Conservation (phyloP, 352 stramenopile species). For the Phytopythium sindhum region DNA sequence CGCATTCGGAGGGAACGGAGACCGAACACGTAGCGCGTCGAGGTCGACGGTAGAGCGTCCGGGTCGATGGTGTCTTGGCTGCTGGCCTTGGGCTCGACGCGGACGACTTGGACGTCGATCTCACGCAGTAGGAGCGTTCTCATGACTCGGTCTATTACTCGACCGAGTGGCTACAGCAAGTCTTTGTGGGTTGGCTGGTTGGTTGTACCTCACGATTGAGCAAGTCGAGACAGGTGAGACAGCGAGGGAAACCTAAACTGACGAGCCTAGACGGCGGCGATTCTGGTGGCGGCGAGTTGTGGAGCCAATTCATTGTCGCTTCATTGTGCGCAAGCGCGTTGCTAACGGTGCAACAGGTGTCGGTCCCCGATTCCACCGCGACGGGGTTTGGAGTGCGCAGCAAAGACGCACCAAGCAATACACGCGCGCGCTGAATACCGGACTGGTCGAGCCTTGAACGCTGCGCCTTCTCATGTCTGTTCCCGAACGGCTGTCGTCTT, state of each 20-base stretch:
- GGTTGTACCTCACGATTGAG: neutral
- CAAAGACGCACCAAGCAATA: neutral
- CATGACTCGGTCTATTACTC: slow-evolving; percentile 11
- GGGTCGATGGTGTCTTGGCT: neutral
- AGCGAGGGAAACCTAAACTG: neutral
- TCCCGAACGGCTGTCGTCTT: neutral
- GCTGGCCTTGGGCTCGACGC: slow-evolving; percentile 14
- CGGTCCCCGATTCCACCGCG: neutral
- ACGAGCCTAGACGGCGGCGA: neutral
- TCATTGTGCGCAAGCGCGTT: neutral
- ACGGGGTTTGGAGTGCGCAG: neutral
- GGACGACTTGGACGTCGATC: slow-evolving; percentile 43
- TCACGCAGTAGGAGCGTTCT: slow-evolving; percentile 42
- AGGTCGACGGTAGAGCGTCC: slow-evolving; percentile 9
- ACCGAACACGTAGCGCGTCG: slow-evolving; percentile 50
- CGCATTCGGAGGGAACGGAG: slow-evolving; percentile 20
- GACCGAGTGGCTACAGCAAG: neutral
- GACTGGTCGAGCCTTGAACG: neutral
- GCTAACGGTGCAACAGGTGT: neutral
- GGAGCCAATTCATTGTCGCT: neutral
- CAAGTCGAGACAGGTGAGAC: neutral
- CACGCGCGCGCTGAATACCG: neutral
- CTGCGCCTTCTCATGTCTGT: neutral
- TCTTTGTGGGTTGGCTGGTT: neutral
- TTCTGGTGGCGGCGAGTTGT: neutral